Evolutionary conservation across 257 asterid genomes (phyloP).

Genomic region (Cinchona pubescens): DNA sequence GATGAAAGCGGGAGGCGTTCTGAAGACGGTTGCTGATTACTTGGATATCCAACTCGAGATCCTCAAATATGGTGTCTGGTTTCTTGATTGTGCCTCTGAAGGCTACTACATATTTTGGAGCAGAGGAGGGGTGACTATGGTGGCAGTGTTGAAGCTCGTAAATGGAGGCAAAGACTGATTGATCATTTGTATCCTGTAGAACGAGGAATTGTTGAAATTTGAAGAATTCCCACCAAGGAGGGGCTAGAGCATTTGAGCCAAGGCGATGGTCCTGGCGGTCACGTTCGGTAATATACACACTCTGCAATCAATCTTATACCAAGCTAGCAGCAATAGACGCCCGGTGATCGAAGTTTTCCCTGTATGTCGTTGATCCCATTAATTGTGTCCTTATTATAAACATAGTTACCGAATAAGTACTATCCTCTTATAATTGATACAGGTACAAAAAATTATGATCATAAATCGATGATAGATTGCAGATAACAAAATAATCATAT

Average conservation of each 20-base stretch:
- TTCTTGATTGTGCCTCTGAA: constrained; percentile 1
- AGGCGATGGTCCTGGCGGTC: too few species aligned
- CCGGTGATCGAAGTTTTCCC: constrained; percentile 57
- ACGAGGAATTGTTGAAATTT: constrained; percentile 41
- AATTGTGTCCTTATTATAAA: too few species aligned
- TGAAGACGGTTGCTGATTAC: constrained; percentile 2
- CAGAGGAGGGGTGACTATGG: too few species aligned
- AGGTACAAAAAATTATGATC: too few species aligned
- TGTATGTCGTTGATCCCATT: constrained; percentile 10
- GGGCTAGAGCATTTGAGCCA: constrained; percentile 53
- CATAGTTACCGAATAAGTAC: too few species aligned
- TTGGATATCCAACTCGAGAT: constrained; percentile 1
- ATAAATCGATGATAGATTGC: too few species aligned
- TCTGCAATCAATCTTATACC: too few species aligned
- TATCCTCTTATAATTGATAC: too few species aligned
- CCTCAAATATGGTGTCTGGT: background rate
- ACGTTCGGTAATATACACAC: constrained; percentile 56
- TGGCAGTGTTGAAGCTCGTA: too few species aligned
- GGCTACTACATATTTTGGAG: too few species aligned
- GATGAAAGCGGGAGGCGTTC: background rate
- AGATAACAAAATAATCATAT: too few species aligned
- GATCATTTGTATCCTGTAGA: constrained; percentile 48
- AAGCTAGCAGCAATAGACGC: constrained; percentile 62
- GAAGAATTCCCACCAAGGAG: constrained; percentile 77
- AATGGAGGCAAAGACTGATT: constrained; percentile 51